phyloP scores from a whole-genome alignment of 2,329 filamentous ascomycete genomes.

The Ascocoryne sarcoides region DNA sequence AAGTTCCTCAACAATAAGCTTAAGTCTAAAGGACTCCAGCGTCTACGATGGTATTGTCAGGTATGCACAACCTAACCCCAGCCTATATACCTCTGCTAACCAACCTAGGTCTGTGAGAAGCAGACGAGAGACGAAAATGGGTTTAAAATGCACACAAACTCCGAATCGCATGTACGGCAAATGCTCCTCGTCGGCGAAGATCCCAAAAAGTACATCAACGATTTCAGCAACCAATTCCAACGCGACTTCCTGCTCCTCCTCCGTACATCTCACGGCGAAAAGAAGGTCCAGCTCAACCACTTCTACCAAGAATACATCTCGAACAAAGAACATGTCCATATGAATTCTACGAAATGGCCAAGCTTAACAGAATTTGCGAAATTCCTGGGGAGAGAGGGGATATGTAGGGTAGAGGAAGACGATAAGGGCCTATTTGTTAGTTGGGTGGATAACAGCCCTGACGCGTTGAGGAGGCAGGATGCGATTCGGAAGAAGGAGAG shows the following conservation, averaged over 20 bases:
- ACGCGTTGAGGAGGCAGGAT: conserved; percentile 71
- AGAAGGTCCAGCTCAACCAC: conserved; percentile 77
- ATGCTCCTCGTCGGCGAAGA: conserved; percentile 85
- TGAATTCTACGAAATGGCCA: conserved; percentile 88
- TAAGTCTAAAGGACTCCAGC: conserved; percentile 69
- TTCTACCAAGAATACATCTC: conserved; percentile 95
- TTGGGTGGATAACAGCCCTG: conserved; percentile 88
- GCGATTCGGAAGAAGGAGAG: conserved; percentile 75
- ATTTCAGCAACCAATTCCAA: conserved; percentile 75
- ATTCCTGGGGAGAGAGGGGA: conserved; percentile 72
- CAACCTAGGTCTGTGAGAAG: conserved; percentile 61
- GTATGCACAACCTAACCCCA: conserved; percentile 27
- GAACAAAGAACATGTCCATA: conserved; percentile 81
- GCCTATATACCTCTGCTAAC: conserved; percentile 5
- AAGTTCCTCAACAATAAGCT: conserved; percentile 87
- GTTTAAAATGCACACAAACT: conserved; percentile 87
- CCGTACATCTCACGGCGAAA: conserved; percentile 80
- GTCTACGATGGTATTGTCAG: conserved; percentile 86
- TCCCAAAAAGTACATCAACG: conserved; percentile 71
- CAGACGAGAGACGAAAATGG: conserved; percentile 81
- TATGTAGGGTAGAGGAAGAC: conserved; percentile 84
- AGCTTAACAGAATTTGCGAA: conserved; percentile 87
- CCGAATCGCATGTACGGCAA: conserved; percentile 79
- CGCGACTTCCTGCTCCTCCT: conserved; percentile 71
- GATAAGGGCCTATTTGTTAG: conserved; percentile 77